Base-by-base conservation (phyloP, 1,139 yeast genomes). In the Lizanozyma gosingica region DNA sequence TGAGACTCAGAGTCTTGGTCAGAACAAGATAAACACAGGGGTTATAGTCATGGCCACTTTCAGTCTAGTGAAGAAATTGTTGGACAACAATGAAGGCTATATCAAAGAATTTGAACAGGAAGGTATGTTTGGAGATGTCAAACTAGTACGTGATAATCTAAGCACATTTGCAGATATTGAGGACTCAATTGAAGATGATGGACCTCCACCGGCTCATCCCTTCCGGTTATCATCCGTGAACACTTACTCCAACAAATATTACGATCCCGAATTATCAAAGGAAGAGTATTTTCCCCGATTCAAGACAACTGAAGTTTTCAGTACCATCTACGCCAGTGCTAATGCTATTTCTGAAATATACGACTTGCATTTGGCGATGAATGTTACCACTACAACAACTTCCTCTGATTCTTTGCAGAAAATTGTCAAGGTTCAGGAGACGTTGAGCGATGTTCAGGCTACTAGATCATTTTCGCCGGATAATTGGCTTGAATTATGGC, bases 401-500 rank as follows among this genome's bases (percentile, higher is more conserved):
- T 22, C 29, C 11, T 22, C 29, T 6, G 29, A 22, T 22, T 6
- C 29, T 22, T 22, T 22, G 29, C 9, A 6, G 11, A 6, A 22
- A 11, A 6, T 22, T 22, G 11, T 11, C 6, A 11, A 22, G 29
- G 11, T 22, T 11, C 29, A 6, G 29, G 29, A 22, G 11, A 22
- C 29, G 11, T 22, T 22, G 29, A 11, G 29, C 6, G 29, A 22
- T 22, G 29, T 22, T 11, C 29, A 11, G 11, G 11, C 6, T 6
- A 6, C 6, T 22, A 6, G 29, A 6, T 22, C 29, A 22, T 22
- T 22, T 22, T 22, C 11, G 29, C 6, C 9, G 48, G 60, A 63
- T 1, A 62, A 65, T 3, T 76, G 85, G 83, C 36, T 47, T 3
- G 42, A 45, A 2, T 32, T 73, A 3, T 80, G 88, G 87, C 46